These are phyloP conservation scores for Aspergillus heteromorphus DNA, from an alignment of 495 filamentous ascomycete genomes.

Conservation along the genomic window DNA sequence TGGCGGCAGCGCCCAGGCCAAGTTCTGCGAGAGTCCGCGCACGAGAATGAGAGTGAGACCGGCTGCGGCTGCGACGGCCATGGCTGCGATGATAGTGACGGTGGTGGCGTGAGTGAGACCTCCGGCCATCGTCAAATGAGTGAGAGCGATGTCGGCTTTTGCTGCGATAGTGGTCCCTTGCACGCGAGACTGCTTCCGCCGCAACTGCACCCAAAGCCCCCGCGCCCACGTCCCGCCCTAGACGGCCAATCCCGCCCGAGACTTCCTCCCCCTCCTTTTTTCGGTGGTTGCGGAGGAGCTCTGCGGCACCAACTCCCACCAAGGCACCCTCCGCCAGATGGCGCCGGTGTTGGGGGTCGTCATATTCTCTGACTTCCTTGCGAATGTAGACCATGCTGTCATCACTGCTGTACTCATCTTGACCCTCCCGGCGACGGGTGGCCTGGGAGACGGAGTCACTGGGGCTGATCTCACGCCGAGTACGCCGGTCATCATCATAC, in stretches of 20 bases:
- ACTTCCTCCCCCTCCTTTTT: conserved; percentile 54
- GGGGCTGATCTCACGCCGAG: conserved; percentile 52
- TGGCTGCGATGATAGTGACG: conserved; percentile 35
- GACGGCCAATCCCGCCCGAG: conserved; percentile 53
- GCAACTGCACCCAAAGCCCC: conserved; percentile 78
- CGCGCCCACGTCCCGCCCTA: conserved; percentile 72
- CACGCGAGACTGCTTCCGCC: conserved; percentile 70
- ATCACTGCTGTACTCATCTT: conserved; percentile 53
- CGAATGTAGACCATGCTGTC: conserved; percentile 59
- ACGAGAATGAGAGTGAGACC: conserved; percentile 53
- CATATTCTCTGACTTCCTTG: conserved; percentile 52
- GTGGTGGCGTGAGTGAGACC: conserved; percentile 35
- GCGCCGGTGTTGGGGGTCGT: conserved; percentile 60
- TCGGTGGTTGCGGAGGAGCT: conserved; percentile 64
- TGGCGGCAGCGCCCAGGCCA: conserved; percentile 74
- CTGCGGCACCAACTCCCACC: conserved; percentile 70
- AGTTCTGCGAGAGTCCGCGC: conserved; percentile 61
- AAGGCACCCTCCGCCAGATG: conserved; percentile 85
- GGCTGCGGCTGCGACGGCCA: conserved; percentile 37
- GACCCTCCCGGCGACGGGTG: conserved; percentile 29
- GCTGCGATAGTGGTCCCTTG: conserved; percentile 65
- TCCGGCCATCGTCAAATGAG: conserved; percentile 46
- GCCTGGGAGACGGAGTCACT: conserved; percentile 55
- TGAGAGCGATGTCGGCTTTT: conserved; percentile 47
- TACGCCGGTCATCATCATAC: conserved; percentile 48